Evolutionary conservation across 2,329 filamentous ascomycete genomes (phyloP).

Genomic region (Colletotrichum salicis): DNA sequence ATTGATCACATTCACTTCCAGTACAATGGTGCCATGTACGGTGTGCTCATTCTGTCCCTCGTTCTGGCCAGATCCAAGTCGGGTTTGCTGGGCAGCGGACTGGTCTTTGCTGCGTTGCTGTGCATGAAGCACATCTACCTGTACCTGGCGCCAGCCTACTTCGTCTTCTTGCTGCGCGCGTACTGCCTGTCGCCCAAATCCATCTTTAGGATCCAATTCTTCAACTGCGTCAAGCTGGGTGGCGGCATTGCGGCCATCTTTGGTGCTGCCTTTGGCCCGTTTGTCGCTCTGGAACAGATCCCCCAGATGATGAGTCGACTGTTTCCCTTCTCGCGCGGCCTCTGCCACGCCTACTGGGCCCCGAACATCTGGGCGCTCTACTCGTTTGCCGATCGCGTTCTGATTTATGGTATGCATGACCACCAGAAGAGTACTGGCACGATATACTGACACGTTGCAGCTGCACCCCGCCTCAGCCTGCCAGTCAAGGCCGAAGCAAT

Average conservation of each 20-base stretch:
- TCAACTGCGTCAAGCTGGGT: conserved; percentile 87
- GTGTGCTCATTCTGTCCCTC: conserved; percentile 86
- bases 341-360: conserved; percentile 99
- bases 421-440: neutral
- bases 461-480: conserved; percentile 84
- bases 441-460: conserved; percentile 57
- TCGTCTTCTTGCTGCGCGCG: conserved; percentile 87
- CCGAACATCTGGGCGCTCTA: conserved; percentile 98
- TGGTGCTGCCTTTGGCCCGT: conserved; percentile 87
- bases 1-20: conserved; percentile 99
- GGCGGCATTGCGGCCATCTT: conserved; percentile 77
- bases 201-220: conserved; percentile 78
- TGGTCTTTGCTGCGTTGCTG: conserved; percentile 84
- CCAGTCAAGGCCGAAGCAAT: conserved; percentile 78
- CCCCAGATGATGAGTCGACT: conserved; percentile 84
- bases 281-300: conserved; percentile 82
- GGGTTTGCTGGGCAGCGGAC: conserved; percentile 79
- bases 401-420: conserved; percentile 78
- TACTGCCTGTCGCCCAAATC: conserved; percentile 87
- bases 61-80: conserved; percentile 81
- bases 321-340: conserved; percentile 91
- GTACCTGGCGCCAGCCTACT: conserved; percentile 95
- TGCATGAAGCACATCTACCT: conserved; percentile 99
- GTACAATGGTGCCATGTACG: conserved; percentile 98
- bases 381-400: conserved; percentile 84